Evolutionary conservation across 2,329 filamentous ascomycete species (phyloP).

Genomic region (Rugonectria rugulosa): DNA sequence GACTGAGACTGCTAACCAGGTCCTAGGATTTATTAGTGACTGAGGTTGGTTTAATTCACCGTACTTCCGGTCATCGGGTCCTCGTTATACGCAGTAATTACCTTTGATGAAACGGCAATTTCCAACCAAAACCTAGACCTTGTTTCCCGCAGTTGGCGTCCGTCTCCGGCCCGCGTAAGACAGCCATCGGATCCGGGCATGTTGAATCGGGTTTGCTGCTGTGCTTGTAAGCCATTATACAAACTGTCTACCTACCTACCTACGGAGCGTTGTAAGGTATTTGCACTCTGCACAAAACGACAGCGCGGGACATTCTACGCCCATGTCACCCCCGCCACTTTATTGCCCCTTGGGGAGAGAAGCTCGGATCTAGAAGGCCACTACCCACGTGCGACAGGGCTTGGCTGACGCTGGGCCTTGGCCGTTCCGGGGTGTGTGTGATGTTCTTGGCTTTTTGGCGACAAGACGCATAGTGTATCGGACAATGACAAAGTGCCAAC

Average conservation of each 20-base stretch:
- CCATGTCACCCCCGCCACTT: conserved; percentile 7
- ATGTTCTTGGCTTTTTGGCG: background rate
- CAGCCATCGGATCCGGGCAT: background rate
- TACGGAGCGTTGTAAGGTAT: no score
- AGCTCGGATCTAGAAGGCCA: conserved; percentile 6
- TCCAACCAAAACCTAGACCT: conserved; percentile 10
- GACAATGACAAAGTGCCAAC: no score
- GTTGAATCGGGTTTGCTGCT: no score
- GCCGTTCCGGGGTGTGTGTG: conserved; percentile 3
- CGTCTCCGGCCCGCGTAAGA: conserved; percentile 11
- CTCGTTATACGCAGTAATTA: conserved; percentile 1
- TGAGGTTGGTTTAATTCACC: background rate
- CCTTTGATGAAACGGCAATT: background rate
- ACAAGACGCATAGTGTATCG: no score
- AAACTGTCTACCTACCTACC: no score
- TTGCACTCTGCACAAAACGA: no score
- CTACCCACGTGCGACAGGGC: conserved; percentile 39
- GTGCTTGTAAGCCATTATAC: no score
- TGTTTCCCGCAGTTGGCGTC: conserved; percentile 6
- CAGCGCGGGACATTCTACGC: background rate
- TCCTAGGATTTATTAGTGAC: no score
- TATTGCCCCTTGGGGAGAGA: conserved; percentile 1
- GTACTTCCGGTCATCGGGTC: conserved; percentile 8
- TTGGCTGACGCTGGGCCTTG: conserved; percentile 33
- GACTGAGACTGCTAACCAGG: no score